phyloP scores from a whole-genome alignment of 306 rosid species.

The Astragalus membranaceus region DNA sequence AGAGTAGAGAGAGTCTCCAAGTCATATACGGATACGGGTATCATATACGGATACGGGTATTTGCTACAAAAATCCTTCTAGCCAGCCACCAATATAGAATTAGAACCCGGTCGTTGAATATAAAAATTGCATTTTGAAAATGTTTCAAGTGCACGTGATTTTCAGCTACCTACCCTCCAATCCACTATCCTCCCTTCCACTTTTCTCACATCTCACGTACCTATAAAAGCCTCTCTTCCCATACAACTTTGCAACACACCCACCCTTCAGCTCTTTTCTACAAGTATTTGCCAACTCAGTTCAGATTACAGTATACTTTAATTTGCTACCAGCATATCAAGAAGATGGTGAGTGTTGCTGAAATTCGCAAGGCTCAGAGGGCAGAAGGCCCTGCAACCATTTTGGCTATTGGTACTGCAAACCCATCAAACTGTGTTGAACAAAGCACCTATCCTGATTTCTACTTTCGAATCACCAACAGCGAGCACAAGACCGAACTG shows the following conservation, averaged over 20 bases:
- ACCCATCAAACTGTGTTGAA: constrained; percentile 17
- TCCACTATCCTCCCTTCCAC: no score
- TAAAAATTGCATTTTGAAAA: no score
- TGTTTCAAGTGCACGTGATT: no score
- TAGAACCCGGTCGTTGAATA: no score
- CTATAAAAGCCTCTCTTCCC: not conserved
- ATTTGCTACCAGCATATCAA: no score
- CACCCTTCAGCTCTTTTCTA: not conserved
- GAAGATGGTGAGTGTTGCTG: constrained; percentile 21
- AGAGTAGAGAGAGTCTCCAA: no score
- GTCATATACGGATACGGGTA: no score
- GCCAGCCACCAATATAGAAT: no score
- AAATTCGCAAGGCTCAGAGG: constrained; percentile 26
- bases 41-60: no score
- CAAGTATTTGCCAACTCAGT: no score
- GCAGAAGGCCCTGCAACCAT: constrained; percentile 28
- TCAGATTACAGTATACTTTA: no score
- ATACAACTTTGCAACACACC: not conserved
- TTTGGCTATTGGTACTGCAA: constrained; percentile 28
- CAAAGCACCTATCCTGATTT: constrained; percentile 29
- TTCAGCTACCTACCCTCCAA: constrained; percentile 13
- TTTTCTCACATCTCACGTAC: not conserved
- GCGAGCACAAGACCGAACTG: constrained; percentile 20
- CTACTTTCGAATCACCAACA: constrained; percentile 20
- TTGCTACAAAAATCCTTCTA: no score